phyloP scores from a whole-genome alignment of 345 rosid genomes.

The thale cress (Arabidopsis thaliana) region TAIR10.1 NC_003071.7:18324501-18325000 shows the following conservation, averaged over 20 bases:
- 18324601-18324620: background rate
- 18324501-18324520: background rate
- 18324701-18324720: conserved; percentile 2
- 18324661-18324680: conserved; percentile 35
- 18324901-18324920: conserved; percentile 58
- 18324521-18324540: background rate
- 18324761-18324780: background rate
- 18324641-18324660: conserved; percentile 1
- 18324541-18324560: background rate
- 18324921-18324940: conserved; percentile 41
- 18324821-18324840: background rate
- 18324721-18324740: background rate
- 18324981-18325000: conserved; percentile 48
- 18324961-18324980: conserved; percentile 30
- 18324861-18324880: conserved; percentile 27
- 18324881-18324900: conserved; percentile 46
- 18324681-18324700: conserved; percentile 7
- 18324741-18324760: background rate
- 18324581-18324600: conserved; percentile 13
- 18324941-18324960: conserved; percentile 37
- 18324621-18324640: conserved; percentile 16
- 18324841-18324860: no score
- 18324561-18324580: background rate
- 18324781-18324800: background rate
- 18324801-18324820: conserved; percentile 8